Evolutionary conservation across 2,329 filamentous ascomycete species (phyloP), one percentile per base, ranked within the genome.

Genomic region (Lasiodiplodia theobromae): DNA sequence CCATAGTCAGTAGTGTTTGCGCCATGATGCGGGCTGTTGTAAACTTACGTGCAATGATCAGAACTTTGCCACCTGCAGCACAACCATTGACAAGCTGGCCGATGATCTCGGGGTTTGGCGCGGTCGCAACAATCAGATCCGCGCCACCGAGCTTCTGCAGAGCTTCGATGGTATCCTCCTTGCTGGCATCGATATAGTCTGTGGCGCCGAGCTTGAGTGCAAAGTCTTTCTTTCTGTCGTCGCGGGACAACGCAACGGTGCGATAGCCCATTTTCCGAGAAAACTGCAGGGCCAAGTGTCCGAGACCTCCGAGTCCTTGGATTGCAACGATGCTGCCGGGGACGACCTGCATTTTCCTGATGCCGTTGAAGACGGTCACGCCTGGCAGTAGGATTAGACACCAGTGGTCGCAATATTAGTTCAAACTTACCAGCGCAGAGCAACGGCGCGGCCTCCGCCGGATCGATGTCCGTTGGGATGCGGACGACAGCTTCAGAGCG

Each of bases 81-180:
- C 91, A 81, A 2, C 86, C 89, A 2, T 76, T 80, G 1, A 89
- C 77, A 28, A 92, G 74, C 4, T 83, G 82, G 1, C 81, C 74
- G 62, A 92, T 85, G 40, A 86, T 79, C 67, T 86, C 79, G 0
- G 87, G 82, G 73, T 87, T 88, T 5, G 89, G 89, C 3, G 88
- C 89, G 3, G 89, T 92, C 49, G 86, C 82, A 4, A 91, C 83
- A 68, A 92, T 86, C 64, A 90, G 77, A 2, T 83, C 82, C 0
- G 89, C 90, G 28, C 89, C 89, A 18, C 89, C 89, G 21, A 91
- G 77, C 71, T 84, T 84, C 77, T 80, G 79, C 40, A 91, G 80
- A 68, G 83, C 83, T 57, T 80, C 78, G 1, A 77, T 81, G 0
- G 83, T 78, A 52, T 89, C 85, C 31, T 83, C 80, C 49, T 82